Evolutionary conservation across 1,139 yeast species (phyloP), one percentile per base, ranked within the genome.

Genomic region (Diutina rugosa): DNA sequence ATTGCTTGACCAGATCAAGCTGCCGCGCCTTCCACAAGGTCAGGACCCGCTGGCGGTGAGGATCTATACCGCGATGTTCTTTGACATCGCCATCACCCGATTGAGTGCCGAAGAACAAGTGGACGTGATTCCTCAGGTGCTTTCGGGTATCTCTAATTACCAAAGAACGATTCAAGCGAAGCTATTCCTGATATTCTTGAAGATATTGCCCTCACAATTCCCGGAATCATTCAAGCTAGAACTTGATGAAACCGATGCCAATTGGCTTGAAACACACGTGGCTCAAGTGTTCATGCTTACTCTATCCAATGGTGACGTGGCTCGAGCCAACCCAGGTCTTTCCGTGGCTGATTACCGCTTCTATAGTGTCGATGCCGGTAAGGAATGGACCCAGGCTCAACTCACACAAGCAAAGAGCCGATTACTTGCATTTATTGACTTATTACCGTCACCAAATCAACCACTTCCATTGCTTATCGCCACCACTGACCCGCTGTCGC

Each of bases 301-400:
- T n/a, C 45, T 29, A 29, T 16, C 28, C 5, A 12, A 26, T 9
- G n/a, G 26, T 8, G 44, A 38, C 4, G 44, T 30, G 1, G 21
- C 32, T 16, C 12, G 44, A 60, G 78, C 56, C 29, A 74, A 81
- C 56, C 88, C 93, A 0, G 96, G 96, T 0, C 69, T 90, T 58
- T 74, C 83, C 29, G 66, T 74, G 0, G 66, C 67, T 0, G 89
- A 86, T 57, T 76, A 78, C 41, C 66, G 79, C 0, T 87, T 82
- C 63, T 80, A 89, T 63, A 84, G 89, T 0, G 76, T 76, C 56
- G 81, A 81, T 60, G 89, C 95, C 5, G 90, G 91, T 14, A 80
- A 83, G 0, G 65, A 78, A 0, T 82, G 79, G 63, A 71, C 79
- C 1, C 60, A 59, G n/a, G 74, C 75, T 0, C 82, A 79, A 29